phyloP scores from a whole-genome alignment of 1,284 basidiomycete species.

The Apiotrichum akiyoshidainum region DNA sequence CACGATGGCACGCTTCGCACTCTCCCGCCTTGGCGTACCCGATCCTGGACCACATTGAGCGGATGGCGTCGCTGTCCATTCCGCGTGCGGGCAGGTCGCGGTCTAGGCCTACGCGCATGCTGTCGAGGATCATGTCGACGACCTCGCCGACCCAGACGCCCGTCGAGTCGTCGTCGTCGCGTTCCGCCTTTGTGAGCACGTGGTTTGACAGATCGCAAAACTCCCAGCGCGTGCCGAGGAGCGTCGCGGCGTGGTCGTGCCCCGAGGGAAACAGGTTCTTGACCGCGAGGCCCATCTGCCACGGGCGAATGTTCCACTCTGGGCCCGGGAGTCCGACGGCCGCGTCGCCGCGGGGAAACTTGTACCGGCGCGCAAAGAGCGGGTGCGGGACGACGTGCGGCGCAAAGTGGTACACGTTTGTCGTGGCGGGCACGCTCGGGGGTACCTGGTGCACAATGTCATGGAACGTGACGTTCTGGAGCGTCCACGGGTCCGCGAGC shows the following conservation, averaged over 20 bases:
- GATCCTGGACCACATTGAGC: constrained; percentile 13
- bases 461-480: constrained; percentile 20
- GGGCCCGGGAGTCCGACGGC: constrained; percentile 28
- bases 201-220: constrained; percentile 25
- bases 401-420: constrained; percentile 36
- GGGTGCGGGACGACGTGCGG: constrained; percentile 25
- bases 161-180: constrained; percentile 29
- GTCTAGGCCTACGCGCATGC: constrained; percentile 19
- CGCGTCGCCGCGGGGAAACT: constrained; percentile 16
- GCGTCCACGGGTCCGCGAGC: constrained; percentile 18
- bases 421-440: constrained; percentile 22
- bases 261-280: constrained; percentile 31
- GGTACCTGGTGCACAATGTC: constrained; percentile 35
- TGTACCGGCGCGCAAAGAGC: neutral
- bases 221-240: constrained; percentile 15
- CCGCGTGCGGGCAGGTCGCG: constrained; percentile 29
- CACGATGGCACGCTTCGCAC: constrained; percentile 13
- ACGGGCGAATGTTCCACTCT: constrained; percentile 35
- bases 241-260: constrained; percentile 10
- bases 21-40: neutral
- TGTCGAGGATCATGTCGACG: constrained; percentile 15
- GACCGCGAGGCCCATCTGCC: constrained; percentile 33
- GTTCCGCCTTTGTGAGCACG: constrained; percentile 24
- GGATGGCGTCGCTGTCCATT: constrained; percentile 17
- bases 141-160: constrained; percentile 31